Base-by-base conservation (phyloP, 2,329 filamentous ascomycete species). In the Gaeumannomyces sp. region DNA sequence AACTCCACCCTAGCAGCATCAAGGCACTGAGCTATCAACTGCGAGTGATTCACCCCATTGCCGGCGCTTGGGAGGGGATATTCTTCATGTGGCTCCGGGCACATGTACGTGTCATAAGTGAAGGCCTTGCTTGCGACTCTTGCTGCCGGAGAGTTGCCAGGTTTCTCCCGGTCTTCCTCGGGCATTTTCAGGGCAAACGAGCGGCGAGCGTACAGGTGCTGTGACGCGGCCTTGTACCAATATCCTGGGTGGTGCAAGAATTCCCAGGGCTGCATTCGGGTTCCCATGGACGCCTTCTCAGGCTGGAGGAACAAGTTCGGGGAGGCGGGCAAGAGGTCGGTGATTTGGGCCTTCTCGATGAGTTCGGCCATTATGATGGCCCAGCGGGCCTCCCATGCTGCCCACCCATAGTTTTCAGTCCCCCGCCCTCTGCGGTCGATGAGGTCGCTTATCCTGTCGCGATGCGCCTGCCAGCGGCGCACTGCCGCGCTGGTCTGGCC, bases 331-430 rank as follows among this genome's bases (percentile, higher is more conserved):
- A 76, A 76, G 25, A 88, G 76, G 45, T 83, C 82, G 3, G 79
- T 77, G 16, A 87, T 77, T 27, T 81, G 79, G 31, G 81, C 77
- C 67, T 80, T 83, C 67, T 85, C 81, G 25, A 88, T 81, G 67
- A 88, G 72, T 59, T 85, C 80, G 2, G 85, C 86, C 86, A 89
- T 89, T 16, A 86, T 77, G 28, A 78, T 79, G 22, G 85, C 82
- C 86, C 86, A 89, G 65, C 91, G 85, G 57, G 91, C 88, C 77
- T 97, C 90, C 93, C 94, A 99, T 2, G 94, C 93, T 72, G 92
- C 86, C 91, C 93, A 98, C 7, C 92, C 92, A 74, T 98, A 98
- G 69, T 92, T 96, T 38, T 87, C 86, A 3, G 91, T 93, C 0
- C 94, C 94, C 70, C 91, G 91, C 4, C 93, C 93, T 69, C 90